Base-by-base conservation (phyloP, 495 filamentous ascomycete species). In the Collariella sp. region DNA sequence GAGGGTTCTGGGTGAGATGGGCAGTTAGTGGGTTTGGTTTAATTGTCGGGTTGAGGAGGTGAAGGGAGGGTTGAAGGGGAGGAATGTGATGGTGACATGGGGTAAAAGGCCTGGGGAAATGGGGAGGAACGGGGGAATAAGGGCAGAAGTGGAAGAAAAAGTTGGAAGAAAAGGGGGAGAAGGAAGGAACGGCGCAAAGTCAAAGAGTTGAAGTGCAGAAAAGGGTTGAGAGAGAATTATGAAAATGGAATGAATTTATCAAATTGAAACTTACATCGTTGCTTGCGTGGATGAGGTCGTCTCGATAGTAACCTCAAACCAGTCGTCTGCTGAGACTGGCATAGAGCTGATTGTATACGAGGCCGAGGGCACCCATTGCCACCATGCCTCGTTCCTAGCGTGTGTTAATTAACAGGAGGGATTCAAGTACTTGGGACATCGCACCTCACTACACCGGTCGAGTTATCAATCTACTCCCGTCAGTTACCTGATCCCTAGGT, bases 241-340 rank as follows among this genome's bases (percentile, higher is more conserved):
- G n/a, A n/a, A n/a, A n/a, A n/a, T n/a, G n/a, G n/a, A n/a, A n/a
- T n/a, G n/a, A n/a, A n/a, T n/a, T n/a, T n/a, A n/a, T n/a, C n/a
- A n/a, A n/a, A n/a, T n/a, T n/a, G 22, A 19, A 5, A 38, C 60
- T 49, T 50, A 65, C 63, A 67, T 48, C 16, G 16, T 48, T 15
- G 26, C 65, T 2, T 61, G 20, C 9, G 65, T 64, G 35, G 49
- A 20, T 5, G 63, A 64, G 26, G 61, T 61, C 0, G 63, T 60
- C 13, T 65, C 58, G 51, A 68, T 58, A 7, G 57, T 66, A 0
- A 68, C 44, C 18, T 66, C 61, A 31, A 68, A 56, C 61, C 61
- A 66, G 46, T 68, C 65, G 19, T 58, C 58, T 46, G 57, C 49
- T 16, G 38, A 15, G 12, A 67, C 63, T 66, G 66, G 59, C 44